A percentile compares a stretch with the other conserved stretches of the same genome.
These are phyloP conservation scores for Macrocybe gigantea DNA, from an alignment of 768 basidiomycete species.

Conservation along the genomic window DNA sequence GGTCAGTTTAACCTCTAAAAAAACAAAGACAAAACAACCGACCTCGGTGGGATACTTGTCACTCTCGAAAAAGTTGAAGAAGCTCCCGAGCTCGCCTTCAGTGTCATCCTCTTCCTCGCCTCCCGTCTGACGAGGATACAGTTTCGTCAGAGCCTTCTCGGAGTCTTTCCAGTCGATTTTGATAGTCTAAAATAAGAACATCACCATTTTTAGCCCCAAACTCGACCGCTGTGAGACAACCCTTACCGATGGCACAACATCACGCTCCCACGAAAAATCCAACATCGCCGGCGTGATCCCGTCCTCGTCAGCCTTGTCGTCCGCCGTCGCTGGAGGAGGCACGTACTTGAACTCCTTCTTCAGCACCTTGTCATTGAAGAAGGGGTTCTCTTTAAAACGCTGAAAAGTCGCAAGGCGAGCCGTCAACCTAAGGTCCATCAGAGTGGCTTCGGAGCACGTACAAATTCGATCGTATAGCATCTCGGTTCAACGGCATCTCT, in stretches of 20 bases:
- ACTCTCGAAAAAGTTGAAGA: conserved; percentile 84
- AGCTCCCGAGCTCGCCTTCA: conserved; percentile 64
- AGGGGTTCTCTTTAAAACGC: conserved; percentile 86
- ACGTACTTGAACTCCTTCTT: conserved; percentile 80
- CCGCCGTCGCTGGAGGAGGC: conserved; percentile 43
- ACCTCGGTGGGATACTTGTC: conserved; percentile 65
- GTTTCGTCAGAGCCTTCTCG: conserved; percentile 68
- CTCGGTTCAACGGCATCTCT: conserved; percentile 71
- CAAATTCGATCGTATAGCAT: conserved; percentile 85
- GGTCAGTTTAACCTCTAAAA: neutral
- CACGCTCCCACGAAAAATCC: conserved; percentile 74
- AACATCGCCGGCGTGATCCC: conserved; percentile 77
- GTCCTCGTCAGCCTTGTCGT: conserved; percentile 61
- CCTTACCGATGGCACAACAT: conserved; percentile 62
- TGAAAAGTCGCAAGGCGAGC: conserved; percentile 20
- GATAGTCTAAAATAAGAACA: conserved; percentile 34
- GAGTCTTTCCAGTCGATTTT: conserved; percentile 82
- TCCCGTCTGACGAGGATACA: conserved; percentile 62
- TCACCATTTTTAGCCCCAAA: conserved; percentile 3
- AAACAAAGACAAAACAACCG: conserved; percentile 19
- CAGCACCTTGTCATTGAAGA: conserved; percentile 68
- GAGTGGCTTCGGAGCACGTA: conserved; percentile 35
- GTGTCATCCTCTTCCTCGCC: conserved; percentile 52
- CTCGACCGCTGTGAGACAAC: conserved; percentile 1
- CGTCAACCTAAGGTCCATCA: neutral